Evolutionary conservation across 2,329 filamentous ascomycete species (phyloP), one percentile per base, ranked within the genome.

Genomic region (Botrytis fragariae): DNA sequence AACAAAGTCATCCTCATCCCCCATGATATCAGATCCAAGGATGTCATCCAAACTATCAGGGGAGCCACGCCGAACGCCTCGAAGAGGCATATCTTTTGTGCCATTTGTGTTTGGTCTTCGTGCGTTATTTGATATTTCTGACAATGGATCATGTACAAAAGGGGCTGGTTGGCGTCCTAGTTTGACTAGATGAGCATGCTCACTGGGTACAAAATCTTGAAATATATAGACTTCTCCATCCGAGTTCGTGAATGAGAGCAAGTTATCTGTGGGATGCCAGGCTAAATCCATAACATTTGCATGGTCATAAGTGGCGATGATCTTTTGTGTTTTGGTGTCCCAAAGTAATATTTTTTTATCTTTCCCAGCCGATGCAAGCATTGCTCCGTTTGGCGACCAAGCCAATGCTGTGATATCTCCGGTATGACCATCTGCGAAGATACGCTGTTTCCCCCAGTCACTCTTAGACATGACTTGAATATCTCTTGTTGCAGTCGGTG

Each of bases 221-320:
- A 95, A 92, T 72, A 98, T 98, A 81, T 94, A 98, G 20, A 98
- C 89, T 82, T 98, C 94, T 75, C 97, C 96, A 74, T 97, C 93
- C 1, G 91, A 93, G 54, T 94, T 98, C 0, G 95, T 97, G 79
- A 98, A 98, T 0, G 95, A 97, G 1, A 96, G 83, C 4, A 95
- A 89, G 78, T 99, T 99, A 76, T 94, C 91, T 1, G 88, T 91
- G 9, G 95, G 95, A 79, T 99, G 96, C 95, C 96, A 99, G 44
- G 90, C 88, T 74, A 99, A 86, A 75, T 95, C 93, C 77, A 96
- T 89, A 72, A 98, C 92, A 76, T 95, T 95, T 71, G 91, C 86
- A 80, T 95, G 95, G 73, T 95, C 92, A 78, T 93, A 89, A 76
- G 90, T 90, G 74, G 92, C 90, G 72, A 98, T 83, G 48, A 97